Conservation (phyloP, 768 basidiomycete species). For the Pholiota molesta region DNA sequence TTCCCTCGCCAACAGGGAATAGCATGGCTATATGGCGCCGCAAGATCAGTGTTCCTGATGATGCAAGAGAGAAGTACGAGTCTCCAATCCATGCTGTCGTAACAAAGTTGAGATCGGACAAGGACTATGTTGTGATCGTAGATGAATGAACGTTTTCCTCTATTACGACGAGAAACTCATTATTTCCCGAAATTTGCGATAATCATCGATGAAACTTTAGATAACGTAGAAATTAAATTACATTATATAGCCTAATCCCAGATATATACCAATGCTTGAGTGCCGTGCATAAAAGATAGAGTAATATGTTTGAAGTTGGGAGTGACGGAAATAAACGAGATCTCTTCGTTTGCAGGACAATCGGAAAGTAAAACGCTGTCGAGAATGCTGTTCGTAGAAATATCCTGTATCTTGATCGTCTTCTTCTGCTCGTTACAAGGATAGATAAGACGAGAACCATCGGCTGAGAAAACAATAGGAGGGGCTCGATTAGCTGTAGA, state of each 20-base stretch:
- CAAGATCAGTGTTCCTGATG: conserved; percentile 65
- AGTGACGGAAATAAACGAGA: conserved; percentile 3
- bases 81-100: conserved; percentile 58
- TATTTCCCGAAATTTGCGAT: not conserved
- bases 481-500: not conserved
- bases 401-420: conserved; percentile 9
- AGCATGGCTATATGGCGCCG: conserved; percentile 82
- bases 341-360: conserved; percentile 6
- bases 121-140: conserved; percentile 62
- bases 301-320: conserved; percentile 11
- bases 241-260: conserved; percentile 1
- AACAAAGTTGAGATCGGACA: conserved; percentile 48
- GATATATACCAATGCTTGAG: conserved; percentile 6
- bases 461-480: conserved; percentile 3
- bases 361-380: not conserved
- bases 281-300: not conserved
- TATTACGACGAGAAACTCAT: too few species aligned
- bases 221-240: not conserved
- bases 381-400: conserved; percentile 4
- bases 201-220: not conserved
- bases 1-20: conserved; percentile 75
- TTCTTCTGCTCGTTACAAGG: conserved; percentile 5
- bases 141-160: conserved; percentile 60
- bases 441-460: conserved; percentile 6
- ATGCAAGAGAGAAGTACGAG: conserved; percentile 52